Base-by-base conservation (phyloP, 805 yeast species). In the Starmerella ratchasimensis region DNA sequence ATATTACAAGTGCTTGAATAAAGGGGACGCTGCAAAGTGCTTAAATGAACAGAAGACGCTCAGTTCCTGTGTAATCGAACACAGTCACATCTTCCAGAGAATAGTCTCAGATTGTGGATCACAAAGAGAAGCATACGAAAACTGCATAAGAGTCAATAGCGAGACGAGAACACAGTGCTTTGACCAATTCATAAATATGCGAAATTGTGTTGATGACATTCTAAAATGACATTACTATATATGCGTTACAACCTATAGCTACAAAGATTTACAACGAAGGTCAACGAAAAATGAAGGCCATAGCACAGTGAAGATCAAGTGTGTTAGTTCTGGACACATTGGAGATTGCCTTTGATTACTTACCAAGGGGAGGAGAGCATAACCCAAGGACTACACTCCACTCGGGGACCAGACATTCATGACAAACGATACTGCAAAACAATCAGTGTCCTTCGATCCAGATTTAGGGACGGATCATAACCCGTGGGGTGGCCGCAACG, bases 1-100 rank as follows among this genome's bases (percentile, higher is more conserved):
- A 20, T 81, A 76, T 56, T 88, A 81, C 56, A 72, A 71, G 50
- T 81, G 93, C 53, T 68, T 81, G 56, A 60, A 72, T 25, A 64
- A 62, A 21, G 76, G 76, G 28, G 67, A 65, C 38, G 72, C 72
- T 6, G 37, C 50, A 36, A 46, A 47, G 41, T 81, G 93, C 52
- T 55, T 59, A 0, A 55, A 54, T 28, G 69, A 74, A 45, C 93
- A 80, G 56, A 55, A 58, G 28, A 64, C 63, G 15, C 63, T 81
- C 26, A 68, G 81, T 14, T 47, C 51, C 15, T 81, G 94, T 56
- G 80, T 81, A 44, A 69, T 66, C 50, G 60, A 61, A 11, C 57
- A 62, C 27, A 88, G 80, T 13, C 88, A 93, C 1, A 67, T 80
- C 7, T 79, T 80, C 56, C 74, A 72, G 52, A 71, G 66, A 52